These are phyloP conservation scores for Plasmodium relictum DNA, from an alignment of 169 alveolate genomes.

Conservation along the genomic window DNA sequence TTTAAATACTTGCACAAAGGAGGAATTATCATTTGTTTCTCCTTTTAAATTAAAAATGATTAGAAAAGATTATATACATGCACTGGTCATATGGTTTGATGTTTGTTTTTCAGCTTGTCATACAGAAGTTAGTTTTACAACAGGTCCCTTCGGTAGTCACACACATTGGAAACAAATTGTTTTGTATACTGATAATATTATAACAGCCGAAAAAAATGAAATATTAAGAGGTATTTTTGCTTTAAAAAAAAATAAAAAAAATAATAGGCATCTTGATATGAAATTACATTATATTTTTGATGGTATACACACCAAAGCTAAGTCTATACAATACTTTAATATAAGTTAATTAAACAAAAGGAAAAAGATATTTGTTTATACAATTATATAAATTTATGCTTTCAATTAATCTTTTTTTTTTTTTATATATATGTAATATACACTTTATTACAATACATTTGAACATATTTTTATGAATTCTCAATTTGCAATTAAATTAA, in stretches of 20 bases:
- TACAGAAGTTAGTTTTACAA: constrained; percentile 90
- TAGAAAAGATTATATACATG: constrained; percentile 91
- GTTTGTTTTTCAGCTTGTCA: constrained; percentile 91
- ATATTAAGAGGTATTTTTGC: constrained; percentile 88
- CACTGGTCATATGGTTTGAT: constrained; percentile 96
- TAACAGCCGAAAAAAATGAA: constrained; percentile 78
- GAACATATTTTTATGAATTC: too few relatives aligned
- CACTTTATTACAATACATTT: too few relatives aligned
- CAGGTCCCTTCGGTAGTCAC: constrained; percentile 89
- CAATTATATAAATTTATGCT: too few relatives aligned
- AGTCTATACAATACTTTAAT: constrained; percentile 64
- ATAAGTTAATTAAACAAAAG: constrained; percentile 37
- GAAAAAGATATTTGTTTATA: constrained; percentile 63
- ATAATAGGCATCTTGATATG: constrained; percentile 92
- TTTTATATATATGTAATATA: too few relatives aligned
- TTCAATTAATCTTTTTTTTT: too few relatives aligned
- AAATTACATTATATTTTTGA: constrained; percentile 85
- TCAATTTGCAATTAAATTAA: too few relatives aligned
- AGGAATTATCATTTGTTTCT: constrained; percentile 94
- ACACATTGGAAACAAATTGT: constrained; percentile 97
- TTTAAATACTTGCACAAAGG: constrained; percentile 91
- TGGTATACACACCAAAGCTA: constrained; percentile 45
- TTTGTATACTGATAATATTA: constrained; percentile 89
- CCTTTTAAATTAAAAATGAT: constrained; percentile 85
- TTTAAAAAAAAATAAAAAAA: constrained; percentile 87